Base-by-base conservation (phyloP, 805 yeast genomes). In the Geotrichum ghanense region DNA sequence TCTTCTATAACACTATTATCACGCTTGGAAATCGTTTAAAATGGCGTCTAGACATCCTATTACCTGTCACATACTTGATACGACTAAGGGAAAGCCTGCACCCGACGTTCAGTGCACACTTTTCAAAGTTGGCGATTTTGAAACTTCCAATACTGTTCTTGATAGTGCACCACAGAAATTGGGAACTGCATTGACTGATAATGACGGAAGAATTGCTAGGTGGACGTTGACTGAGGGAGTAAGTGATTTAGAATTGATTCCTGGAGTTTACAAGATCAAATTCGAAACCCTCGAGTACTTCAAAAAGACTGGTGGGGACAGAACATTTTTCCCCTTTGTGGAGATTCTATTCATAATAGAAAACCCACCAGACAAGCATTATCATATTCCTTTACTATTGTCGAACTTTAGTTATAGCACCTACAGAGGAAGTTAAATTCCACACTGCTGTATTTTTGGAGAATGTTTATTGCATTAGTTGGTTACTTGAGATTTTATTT, bases 391-490 rank as follows among this genome's bases (percentile, higher is more conserved):
- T 0, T 66, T 89, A 51, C 71, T 89, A 46, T 68, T 89, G 48
- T 79, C 95, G 41, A 86, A 86, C 59, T 86, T 82, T 65, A 82
- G 95, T 26, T 89, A 88, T 66, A 78, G 95, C 3, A 89, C 97
- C 0, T 89, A 89, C 67, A 74, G 97, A 48, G 97, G 97, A 1
- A 78, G 84, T 58, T 82, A 57, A 48, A 42, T 14, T 24, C n/a
- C n/a, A n/a, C n/a, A n/a, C n/a, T n/a, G n/a, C n/a, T n/a, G n/a
- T n/a, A n/a, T n/a, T n/a, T n/a, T n/a, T n/a, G n/a, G n/a, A n/a
- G n/a, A n/a, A n/a, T n/a, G n/a, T n/a, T n/a, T n/a, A n/a, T n/a
- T n/a, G n/a, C n/a, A n/a, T n/a, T n/a, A n/a, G n/a, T n/a, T n/a
- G n/a, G n/a, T n/a, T n/a, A n/a, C n/a, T n/a, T n/a, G n/a, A n/a